These are phyloP conservation scores for Plenodomus lindquistii DNA, from an alignment of 2,329 filamentous ascomycete genomes.

Conservation along the genomic window DNA sequence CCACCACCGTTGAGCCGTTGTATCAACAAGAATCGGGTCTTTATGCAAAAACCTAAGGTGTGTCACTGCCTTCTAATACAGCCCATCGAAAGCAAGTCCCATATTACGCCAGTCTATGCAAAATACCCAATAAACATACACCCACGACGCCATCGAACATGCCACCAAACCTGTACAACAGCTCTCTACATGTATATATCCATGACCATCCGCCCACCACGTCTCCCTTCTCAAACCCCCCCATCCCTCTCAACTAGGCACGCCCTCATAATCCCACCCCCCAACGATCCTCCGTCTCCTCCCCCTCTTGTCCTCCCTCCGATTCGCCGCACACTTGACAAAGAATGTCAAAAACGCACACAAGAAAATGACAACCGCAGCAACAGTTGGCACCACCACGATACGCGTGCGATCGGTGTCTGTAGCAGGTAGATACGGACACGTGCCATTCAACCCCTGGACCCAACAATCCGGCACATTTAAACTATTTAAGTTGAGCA, in stretches of 20 bases:
- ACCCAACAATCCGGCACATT: conserved; percentile 64
- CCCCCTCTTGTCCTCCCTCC: conserved; percentile 56
- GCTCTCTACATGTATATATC: background rate
- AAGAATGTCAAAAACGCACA: conserved; percentile 64
- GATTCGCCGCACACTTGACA: conserved; percentile 66
- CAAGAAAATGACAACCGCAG: conserved; percentile 64
- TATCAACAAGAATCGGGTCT: too few relatives aligned
- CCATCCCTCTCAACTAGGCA: conserved; percentile 50
- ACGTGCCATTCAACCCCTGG: conserved; percentile 57
- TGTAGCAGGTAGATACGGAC: conserved; percentile 58
- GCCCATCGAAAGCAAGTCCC: too few relatives aligned
- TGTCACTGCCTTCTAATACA: too few relatives aligned
- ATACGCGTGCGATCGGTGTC: conserved; percentile 50
- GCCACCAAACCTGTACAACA: too few relatives aligned
- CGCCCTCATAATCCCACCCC: conserved; percentile 70
- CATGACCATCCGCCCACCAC: background rate
- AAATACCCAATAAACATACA: too few relatives aligned
- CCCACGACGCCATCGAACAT: too few relatives aligned
- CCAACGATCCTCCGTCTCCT: conserved; percentile 53
- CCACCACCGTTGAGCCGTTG: too few relatives aligned
- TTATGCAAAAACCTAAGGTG: too few relatives aligned
- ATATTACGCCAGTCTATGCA: too few relatives aligned
- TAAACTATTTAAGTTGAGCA: conserved; percentile 65
- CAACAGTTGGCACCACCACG: conserved; percentile 65
- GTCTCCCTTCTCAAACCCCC: background rate